Base-by-base conservation (phyloP, 192 early-diverging fungal species). In the Coemansia sp. region DNA sequence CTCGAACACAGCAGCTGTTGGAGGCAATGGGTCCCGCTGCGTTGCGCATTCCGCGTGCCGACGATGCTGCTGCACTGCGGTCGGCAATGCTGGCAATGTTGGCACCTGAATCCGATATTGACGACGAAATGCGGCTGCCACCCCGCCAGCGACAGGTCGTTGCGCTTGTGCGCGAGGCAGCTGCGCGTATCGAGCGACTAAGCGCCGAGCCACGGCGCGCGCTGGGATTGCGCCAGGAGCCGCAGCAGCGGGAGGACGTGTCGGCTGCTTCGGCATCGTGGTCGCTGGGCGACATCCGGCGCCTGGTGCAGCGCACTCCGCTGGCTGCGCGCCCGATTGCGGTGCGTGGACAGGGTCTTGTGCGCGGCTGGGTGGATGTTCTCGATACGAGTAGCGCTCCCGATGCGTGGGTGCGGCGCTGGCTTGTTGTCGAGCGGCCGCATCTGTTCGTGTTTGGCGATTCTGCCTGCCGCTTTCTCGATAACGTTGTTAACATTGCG, bases 391-490 rank as follows among this genome's bases (percentile, higher is more conserved):
- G 72, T 56, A 38, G 58, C 13, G 62, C 45, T 1, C 60, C 72
- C 32, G 75, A 91, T 56, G 68, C 71, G 16, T 96, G 95, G 95
- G 75, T 85, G 1, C 86, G 88, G 52, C 81, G 89, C 7, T 94
- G 91, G 90, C 89, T 92, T 79, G 92, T 94, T 41, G 66, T 87
- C 0, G 72, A 76, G 59, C 85, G 89, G 40, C 95, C 95, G 12
- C 93, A 92, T 69, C 70, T 96, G 40, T 93, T 92, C 67, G 86
- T 94, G 32, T 94, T 90, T 80, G 78, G 74, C 26, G 88, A 85
- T 62, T 67, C 84, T 18, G 77, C 76, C 3, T 91, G 93, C 65
- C 70, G 65, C 8, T 86, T 87, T n/a, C 86, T 94, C 61, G 79
- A 89, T 37, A 86, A 88, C 61, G 89, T 92, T n/a, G 85, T 95